These are phyloP conservation scores for Karstenula rhodostoma DNA, from an alignment of 2,329 filamentous ascomycete species.

Conservation along the genomic window DNA sequence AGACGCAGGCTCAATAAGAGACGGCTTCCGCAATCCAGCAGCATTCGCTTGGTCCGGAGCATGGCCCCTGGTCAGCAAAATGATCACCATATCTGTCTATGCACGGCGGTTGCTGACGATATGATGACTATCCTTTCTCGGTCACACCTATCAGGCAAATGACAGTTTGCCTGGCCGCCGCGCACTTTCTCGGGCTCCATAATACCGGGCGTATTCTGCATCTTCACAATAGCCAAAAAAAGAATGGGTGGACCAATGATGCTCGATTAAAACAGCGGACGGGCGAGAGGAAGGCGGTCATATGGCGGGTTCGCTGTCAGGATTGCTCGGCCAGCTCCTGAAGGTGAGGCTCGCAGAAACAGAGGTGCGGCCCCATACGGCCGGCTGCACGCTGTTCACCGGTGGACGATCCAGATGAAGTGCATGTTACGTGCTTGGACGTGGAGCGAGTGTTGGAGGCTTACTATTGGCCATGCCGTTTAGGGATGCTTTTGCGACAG, in stretches of 20 bases:
- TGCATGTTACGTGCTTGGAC: constrained; percentile 3
- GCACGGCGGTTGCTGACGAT: neutral
- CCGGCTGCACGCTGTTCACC: neutral
- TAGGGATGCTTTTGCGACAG: constrained; percentile 11
- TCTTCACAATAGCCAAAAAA: neutral
- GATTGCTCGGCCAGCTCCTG: neutral
- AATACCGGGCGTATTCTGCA: neutral
- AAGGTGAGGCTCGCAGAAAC: neutral
- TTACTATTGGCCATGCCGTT: constrained; percentile 15
- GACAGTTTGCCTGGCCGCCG: neutral
- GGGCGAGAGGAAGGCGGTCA: neutral
- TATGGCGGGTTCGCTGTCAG: neutral
- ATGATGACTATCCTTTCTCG: neutral
- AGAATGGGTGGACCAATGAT: neutral
- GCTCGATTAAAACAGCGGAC: neutral
- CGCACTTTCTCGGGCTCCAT: neutral
- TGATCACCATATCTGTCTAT: neutral
- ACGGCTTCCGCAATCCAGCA: neutral
- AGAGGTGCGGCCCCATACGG: neutral
- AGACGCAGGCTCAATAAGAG: neutral
- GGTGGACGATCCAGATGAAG: constrained; percentile 3
- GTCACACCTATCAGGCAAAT: neutral
- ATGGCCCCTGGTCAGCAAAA: neutral
- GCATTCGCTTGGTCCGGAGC: neutral
- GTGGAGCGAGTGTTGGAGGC: neutral